Evolutionary conservation across 805 yeast genomes (phyloP), one percentile per base, ranked within the genome.

Genomic region (Sugiyamaella chiloensis): DNA sequence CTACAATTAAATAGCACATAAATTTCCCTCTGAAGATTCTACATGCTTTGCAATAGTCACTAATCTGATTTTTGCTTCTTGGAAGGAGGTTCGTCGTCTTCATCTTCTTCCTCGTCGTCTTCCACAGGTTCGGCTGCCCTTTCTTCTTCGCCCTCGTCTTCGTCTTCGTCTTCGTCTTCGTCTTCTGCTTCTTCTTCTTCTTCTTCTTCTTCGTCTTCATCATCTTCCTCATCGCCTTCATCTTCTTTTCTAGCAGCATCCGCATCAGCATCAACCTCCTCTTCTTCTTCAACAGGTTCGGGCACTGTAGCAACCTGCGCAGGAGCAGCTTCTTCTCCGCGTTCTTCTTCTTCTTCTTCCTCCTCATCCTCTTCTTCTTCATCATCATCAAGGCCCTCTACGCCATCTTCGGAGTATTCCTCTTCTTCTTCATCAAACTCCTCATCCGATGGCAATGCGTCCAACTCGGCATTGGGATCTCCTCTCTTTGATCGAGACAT

Each of bases 381-480:
- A 21, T 32, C 52, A 17, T 42, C 47, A 16, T 40, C 53, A 11
- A 32, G 39, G 24, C 39, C 55, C 14, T 41, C 37, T n/a, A 35
- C 47, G 31, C 34, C 46, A 21, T 49, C 55, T 26, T 50, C 53
- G n/a, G 24, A 40, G 14, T 36, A 44, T 26, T 50, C 54, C 27
- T 51, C 55, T 24, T 44, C 54, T 34, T 51, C 55, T 24, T 44
- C 48, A 19, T 42, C 44, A 20, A 40, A 24, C 31, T 51, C 55
- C 24, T 50, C 55, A 17, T 52, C 55, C 12, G 53, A 50, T 29
- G 55, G 55, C 29, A 52, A 43, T 2, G 50, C 52, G 14, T 27
- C 54, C 17, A 48, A 37, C 26, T 44, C 52, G 16, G 51, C 48
- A 30, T 39, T 27, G 40, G 54, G 52, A 32, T 51, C 54, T 29